Evolutionary conservation across 2,329 filamentous ascomycete genomes (phyloP).

Genomic region (Pestalotiopsis sp.): DNA sequence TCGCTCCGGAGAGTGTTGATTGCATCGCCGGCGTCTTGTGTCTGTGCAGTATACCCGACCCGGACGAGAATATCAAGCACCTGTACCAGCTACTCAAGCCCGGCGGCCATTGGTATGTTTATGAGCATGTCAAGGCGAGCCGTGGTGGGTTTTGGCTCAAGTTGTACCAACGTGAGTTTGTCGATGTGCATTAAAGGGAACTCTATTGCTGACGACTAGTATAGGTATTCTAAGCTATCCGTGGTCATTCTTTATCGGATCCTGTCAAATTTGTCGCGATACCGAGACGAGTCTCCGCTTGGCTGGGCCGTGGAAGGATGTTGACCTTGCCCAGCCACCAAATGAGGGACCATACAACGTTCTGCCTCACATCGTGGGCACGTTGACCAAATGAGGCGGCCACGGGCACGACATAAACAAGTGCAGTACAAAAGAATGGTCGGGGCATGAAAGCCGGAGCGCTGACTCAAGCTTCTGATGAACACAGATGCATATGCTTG

Average conservation of each 20-base stretch:
- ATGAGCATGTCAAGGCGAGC: not conserved
- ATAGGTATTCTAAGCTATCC: not conserved
- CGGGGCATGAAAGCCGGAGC: too few relatives aligned
- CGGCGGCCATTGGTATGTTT: not conserved
- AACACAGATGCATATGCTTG: too few relatives aligned
- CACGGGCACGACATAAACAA: too few relatives aligned
- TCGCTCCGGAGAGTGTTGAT: not conserved
- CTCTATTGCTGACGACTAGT: not conserved
- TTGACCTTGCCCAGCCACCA: not conserved
- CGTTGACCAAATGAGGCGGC: not conserved
- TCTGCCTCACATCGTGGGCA: not conserved
- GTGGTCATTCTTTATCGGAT: not conserved
- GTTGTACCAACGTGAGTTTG: not conserved
- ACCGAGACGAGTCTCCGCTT: not conserved
- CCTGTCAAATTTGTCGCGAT: not conserved
- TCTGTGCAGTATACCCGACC: not conserved
- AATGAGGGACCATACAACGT: not conserved
- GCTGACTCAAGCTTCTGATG: too few relatives aligned
- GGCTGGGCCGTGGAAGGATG: not conserved
- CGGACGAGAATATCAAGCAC: not conserved
- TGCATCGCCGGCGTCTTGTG: not conserved
- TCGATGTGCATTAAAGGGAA: not conserved
- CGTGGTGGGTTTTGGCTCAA: not conserved
- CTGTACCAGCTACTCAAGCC: not conserved
- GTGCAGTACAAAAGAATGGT: too few relatives aligned